Evolutionary conservation across 2,329 filamentous ascomycete species (phyloP), one percentile per base, ranked within the genome.

Genomic region (Penicillium brevicompactum): DNA sequence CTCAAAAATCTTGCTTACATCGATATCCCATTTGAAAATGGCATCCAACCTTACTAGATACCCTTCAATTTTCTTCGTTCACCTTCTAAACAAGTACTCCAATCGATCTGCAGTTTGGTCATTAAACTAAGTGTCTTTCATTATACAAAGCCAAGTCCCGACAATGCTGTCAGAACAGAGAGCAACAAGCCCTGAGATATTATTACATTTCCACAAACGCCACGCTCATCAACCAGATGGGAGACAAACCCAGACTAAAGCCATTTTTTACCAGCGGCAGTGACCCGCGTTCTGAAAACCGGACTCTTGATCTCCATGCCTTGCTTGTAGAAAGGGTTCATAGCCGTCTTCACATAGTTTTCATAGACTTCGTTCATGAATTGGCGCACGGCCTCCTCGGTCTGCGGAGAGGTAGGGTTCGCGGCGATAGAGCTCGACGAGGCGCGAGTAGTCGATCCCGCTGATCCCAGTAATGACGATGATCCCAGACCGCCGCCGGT

Each of bases 281-380:
- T 87, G 18, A 99, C 92, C 68, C 90, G 85, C 53, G 84, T 80
- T 63, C 90, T 83, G 73, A 99, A 99, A 1, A 97, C 84, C 0
- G 91, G 89, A 74, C 92, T 97, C 70, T 83, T 86, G 49, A 99
- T 87, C 65, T 90, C 87, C 82, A 89, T 89, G 62, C 96, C 93
- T 52, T 88, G 85, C 51, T 84, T 82, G 78, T 97, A 97, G 74
- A 99, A 99, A 0, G 94, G 94, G 70, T 87, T 97, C 94, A 99
- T 97, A 55, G 92, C 87, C 11, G 92, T 90, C 82, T 99, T 99
- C 62, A 96, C 85, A 88, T 93, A 99, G 64, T 87, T 91, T 77
- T 99, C 94, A 77, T 97, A 97, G 11, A 97, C 90, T 71, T 99
- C 94, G 14, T 84, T 82, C 78, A 99, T 96, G 78, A 97, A 99